Conservation (phyloP, 352 stramenopile species). For the Blastocystis sp. region DNA sequence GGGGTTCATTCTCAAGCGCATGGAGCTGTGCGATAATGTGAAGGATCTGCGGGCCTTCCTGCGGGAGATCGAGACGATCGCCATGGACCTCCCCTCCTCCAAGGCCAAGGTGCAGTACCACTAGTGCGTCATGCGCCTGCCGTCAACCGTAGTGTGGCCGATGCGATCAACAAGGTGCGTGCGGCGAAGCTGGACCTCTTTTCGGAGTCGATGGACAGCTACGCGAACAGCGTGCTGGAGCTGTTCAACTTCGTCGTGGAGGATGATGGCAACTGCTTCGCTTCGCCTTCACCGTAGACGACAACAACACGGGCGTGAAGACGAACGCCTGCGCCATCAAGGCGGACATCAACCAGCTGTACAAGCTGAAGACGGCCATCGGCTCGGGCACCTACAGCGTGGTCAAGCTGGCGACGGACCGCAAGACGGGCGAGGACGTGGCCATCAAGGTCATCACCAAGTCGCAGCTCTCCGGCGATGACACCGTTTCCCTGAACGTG, state of each 20-base stretch:
- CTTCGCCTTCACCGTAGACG: constrained; percentile 35
- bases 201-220: constrained; percentile 63
- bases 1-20: constrained; percentile 60
- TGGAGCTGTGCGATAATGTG: constrained; percentile 69
- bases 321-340: constrained; percentile 26
- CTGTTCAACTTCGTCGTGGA: constrained; percentile 62
- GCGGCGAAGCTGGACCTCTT: constrained; percentile 66
- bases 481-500: constrained; percentile 61
- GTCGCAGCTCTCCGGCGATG: constrained; percentile 46
- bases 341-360: constrained; percentile 62
- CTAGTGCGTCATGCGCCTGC: background rate
- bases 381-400: constrained; percentile 66
- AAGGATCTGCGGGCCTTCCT: constrained; percentile 67
- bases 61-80: constrained; percentile 67
- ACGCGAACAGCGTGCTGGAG: constrained; percentile 62
- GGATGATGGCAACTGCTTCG: constrained; percentile 7
- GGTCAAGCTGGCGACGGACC: constrained; percentile 55
- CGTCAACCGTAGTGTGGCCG: constrained; percentile 29
- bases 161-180: constrained; percentile 64
- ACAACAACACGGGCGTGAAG: constrained; percentile 58
- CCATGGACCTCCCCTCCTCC: constrained; percentile 65
- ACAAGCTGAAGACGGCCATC: constrained; percentile 61
- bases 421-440: constrained; percentile 55
- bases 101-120: constrained; percentile 59
- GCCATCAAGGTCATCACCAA: constrained; percentile 68